phyloP scores from a whole-genome alignment of 306 rosid genomes.

The Quercus agrifolia region DNA sequence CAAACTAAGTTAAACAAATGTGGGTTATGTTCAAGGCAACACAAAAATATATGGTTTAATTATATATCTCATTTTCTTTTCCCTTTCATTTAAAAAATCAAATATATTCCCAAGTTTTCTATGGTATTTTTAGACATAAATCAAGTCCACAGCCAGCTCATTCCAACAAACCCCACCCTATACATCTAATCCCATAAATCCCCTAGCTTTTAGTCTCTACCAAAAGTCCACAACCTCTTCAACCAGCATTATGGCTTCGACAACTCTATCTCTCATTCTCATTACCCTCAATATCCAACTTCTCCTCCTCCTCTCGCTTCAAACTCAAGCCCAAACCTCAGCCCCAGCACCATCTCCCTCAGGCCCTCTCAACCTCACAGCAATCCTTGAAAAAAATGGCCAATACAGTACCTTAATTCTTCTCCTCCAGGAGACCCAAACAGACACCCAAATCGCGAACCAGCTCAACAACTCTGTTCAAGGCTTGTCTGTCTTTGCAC shows the following conservation, averaged over 20 bases:
- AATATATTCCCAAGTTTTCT: not conserved
- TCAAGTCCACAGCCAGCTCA: conserved; percentile 53
- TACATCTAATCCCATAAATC: conserved; percentile 36
- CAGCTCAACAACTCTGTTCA: conserved; percentile 61
- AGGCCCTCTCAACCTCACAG: conserved; percentile 57
- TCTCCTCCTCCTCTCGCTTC: conserved; percentile 20
- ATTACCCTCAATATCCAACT: conserved; percentile 21
- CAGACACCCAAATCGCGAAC: conserved; percentile 38
- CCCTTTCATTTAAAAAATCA: not conserved
- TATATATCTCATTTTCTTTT: not conserved
- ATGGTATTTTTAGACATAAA: not conserved
- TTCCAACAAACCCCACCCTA: conserved; percentile 40
- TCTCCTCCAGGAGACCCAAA: conserved; percentile 54
- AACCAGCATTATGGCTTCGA: conserved; percentile 46
- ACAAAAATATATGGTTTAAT: not conserved
- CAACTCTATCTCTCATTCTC: conserved; percentile 34
- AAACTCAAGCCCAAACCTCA: conserved; percentile 36
- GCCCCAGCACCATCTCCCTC: conserved; percentile 57
- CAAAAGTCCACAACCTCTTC: not conserved
- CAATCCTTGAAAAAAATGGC: conserved; percentile 46
- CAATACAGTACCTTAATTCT: conserved; percentile 56
- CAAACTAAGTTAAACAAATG: not conserved
- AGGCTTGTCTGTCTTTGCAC: conserved; percentile 71
- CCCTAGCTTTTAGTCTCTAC: not conserved
- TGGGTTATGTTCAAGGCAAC: not conserved